Percentiles rank a stretch among this genome's conserved stretches.
Evolutionary conservation across 495 filamentous ascomycete species (phyloP).

Genomic region (Schizothecium vesticola): DNA sequence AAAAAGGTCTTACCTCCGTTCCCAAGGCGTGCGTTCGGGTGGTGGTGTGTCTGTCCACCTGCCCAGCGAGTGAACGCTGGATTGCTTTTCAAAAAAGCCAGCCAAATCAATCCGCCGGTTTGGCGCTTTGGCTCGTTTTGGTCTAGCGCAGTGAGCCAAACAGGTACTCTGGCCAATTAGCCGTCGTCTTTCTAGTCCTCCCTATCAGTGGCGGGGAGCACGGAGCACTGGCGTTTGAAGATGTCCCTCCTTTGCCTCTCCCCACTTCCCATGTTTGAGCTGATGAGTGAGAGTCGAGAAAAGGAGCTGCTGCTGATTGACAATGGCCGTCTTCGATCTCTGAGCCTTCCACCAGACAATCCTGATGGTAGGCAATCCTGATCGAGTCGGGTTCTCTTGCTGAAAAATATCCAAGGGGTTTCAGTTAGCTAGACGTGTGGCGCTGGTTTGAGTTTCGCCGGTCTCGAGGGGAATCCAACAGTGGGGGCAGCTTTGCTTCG

Average conservation of each 20-base stretch:
- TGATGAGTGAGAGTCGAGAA: background rate
- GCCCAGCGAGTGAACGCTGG: constrained; percentile 21
- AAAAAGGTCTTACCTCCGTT: constrained; percentile 38
- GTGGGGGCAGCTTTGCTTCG: background rate
- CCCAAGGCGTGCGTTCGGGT: constrained; percentile 27
- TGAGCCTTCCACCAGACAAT: background rate
- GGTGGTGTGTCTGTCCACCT: constrained; percentile 27
- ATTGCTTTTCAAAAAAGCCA: constrained; percentile 23
- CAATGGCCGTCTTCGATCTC: background rate
- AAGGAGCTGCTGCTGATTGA: background rate
- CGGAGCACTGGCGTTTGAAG: background rate
- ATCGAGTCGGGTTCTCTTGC: background rate
- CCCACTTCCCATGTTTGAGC: background rate
- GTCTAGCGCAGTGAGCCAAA: constrained; percentile 22
- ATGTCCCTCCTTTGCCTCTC: background rate
- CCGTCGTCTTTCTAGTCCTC: constrained; percentile 3
- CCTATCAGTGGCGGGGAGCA: background rate
- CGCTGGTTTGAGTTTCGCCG: background rate
- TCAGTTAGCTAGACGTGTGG: background rate
- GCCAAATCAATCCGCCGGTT: constrained; percentile 17
- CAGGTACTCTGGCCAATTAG: constrained; percentile 18
- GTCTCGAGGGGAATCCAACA: background rate
- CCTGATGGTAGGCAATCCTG: background rate
- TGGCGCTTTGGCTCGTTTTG: background rate
- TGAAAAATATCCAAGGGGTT: background rate